These are phyloP conservation scores for Apium graveolens DNA, from an alignment of 129 eudicot species.

Conservation along the genomic window DNA sequence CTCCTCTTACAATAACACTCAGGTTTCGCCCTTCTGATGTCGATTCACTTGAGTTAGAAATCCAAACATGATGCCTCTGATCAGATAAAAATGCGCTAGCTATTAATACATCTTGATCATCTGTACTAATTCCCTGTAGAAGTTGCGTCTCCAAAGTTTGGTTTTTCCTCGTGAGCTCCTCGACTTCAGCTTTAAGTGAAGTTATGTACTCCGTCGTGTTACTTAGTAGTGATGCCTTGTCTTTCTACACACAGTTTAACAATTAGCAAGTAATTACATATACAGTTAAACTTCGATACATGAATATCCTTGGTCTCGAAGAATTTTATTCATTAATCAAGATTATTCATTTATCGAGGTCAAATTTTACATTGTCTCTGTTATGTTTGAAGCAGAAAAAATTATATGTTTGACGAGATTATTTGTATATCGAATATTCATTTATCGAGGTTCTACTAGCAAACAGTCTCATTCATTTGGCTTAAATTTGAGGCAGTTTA, in stretches of 20 bases:
- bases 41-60: slow-evolving; percentile 29
- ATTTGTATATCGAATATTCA: too few relatives aligned
- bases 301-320: too few relatives aligned
- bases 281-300: too few relatives aligned
- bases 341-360: too few relatives aligned
- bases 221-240: slow-evolving; percentile 64
- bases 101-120: slow-evolving; percentile 1
- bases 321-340: too few relatives aligned
- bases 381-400: too few relatives aligned
- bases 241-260: slow-evolving; percentile 35
- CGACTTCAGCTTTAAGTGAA: slow-evolving; percentile 48
- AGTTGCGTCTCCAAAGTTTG: slow-evolving; percentile 40
- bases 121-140: neutral
- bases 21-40: slow-evolving; percentile 32
- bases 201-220: slow-evolving; percentile 52
- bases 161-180: slow-evolving; percentile 46
- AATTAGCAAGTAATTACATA: neutral
- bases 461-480: neutral
- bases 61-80: slow-evolving; percentile 24
- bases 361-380: too few relatives aligned
- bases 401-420: too few relatives aligned
- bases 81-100: slow-evolving; percentile 11
- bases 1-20: slow-evolving; percentile 44
- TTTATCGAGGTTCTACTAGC: too few relatives aligned
- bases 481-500: neutral